These are phyloP conservation scores for Penicillium desertorum DNA, from an alignment of 495 filamentous ascomycete species.

Conservation along the genomic window DNA sequence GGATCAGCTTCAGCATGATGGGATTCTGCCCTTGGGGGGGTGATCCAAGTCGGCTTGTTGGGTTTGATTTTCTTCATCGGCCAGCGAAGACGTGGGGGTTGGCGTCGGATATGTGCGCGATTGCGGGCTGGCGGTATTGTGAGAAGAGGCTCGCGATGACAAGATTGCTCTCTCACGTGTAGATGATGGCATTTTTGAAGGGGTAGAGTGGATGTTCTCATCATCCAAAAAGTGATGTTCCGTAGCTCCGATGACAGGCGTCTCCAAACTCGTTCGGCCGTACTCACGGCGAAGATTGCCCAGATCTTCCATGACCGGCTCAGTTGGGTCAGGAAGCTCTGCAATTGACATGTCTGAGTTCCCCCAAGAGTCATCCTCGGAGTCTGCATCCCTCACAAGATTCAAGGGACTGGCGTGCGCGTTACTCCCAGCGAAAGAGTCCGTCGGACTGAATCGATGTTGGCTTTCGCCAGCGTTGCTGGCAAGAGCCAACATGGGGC, in stretches of 20 bases:
- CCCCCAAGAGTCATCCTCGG: slow-evolving; percentile 30
- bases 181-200: slow-evolving; percentile 45
- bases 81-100: slow-evolving; percentile 41
- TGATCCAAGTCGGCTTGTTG: slow-evolving; percentile 5
- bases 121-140: slow-evolving; percentile 34
- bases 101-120: slow-evolving; percentile 44
- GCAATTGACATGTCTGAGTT: slow-evolving; percentile 28
- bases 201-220: slow-evolving; percentile 38
- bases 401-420: slow-evolving; percentile 32
- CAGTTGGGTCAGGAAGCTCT: slow-evolving; percentile 20
- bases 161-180: slow-evolving; percentile 27
- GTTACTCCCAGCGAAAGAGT: slow-evolving; percentile 19
- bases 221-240: slow-evolving; percentile 36
- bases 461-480: slow-evolving; percentile 14
- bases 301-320: slow-evolving; percentile 5
- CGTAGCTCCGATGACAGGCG: slow-evolving; percentile 32
- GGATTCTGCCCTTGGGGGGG: background rate
- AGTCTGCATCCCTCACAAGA: slow-evolving; percentile 26
- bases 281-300: slow-evolving; percentile 15
- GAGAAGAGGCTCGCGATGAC: slow-evolving; percentile 37
- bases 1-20: slow-evolving; percentile 12
- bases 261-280: slow-evolving; percentile 30
- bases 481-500: slow-evolving; percentile 20
- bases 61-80: slow-evolving; percentile 36
- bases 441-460: slow-evolving; percentile 26